Base-by-base conservation (phyloP, 805 yeast genomes). In the Torulaspora indica region DNA sequence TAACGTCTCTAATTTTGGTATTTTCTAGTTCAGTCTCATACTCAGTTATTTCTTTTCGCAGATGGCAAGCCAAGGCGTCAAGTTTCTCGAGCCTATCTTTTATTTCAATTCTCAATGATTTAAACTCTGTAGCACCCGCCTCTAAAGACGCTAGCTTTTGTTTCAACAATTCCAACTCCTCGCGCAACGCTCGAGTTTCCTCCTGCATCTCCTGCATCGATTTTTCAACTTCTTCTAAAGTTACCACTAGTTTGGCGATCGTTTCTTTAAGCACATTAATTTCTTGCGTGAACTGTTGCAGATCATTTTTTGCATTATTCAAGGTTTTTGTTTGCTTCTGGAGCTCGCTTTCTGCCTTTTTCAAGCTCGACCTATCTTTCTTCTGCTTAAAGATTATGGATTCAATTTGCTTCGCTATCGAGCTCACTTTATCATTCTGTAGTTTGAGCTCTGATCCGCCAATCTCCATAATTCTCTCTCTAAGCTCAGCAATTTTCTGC, bases 391-490 rank as follows among this genome's bases (percentile, higher is more conserved):
- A 77, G 28, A 67, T 69, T 10, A 79, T 61, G 14, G 82, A 75
- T 42, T 81, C 85, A 23, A 85, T 75, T 55, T 78, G 76, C 54
- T 84, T 85, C 34, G 72, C 70, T 27, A 84, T 70, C 1, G 95
- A 83, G 54, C 81, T 89, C 7, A 93, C 96, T 57, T 80, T 84
- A 1, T 95, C 77, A 48, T 79, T 83, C 56, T 89, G 96, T 48
- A 85, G 63, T 45, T 86, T 79, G 51, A 93, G 71, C 49, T 80
- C 80, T 7, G 85, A 82, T 48, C 99, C 99, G 42, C 99, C 99
- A 42, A 87, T 82, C 39, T 85, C 82, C 85, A 90, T 79, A 31
- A 93, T 87, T 57, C 81, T 75, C 45, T 82, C 85, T 53, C 88
- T 90, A 3, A 90, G 66, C 0, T 54, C 71, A 9, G 73, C 71